Conservation (phyloP, 129 eudicot genomes). For the Apium graveolens region DNA sequence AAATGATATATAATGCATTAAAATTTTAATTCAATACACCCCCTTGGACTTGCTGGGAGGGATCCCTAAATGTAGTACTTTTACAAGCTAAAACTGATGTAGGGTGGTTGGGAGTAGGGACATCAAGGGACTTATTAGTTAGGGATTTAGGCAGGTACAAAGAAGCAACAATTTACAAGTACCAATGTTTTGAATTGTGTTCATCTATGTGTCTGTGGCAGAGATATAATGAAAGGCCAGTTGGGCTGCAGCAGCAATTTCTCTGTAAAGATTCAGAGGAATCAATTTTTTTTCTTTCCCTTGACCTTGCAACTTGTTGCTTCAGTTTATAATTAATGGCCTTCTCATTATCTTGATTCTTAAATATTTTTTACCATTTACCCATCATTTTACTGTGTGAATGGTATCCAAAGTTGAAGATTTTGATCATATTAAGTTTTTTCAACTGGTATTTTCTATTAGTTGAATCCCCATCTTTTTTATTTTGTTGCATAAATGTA, state of each 20-base stretch:
- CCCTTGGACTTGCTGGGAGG: too few species aligned
- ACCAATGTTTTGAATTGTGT: too few species aligned
- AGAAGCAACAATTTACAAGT: too few species aligned
- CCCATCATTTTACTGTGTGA: constrained; percentile 18
- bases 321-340: background rate
- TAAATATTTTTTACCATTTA: background rate
- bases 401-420: constrained; percentile 31
- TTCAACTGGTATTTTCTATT: background rate
- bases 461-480: background rate
- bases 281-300: background rate
- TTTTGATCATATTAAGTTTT: background rate
- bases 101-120: too few species aligned
- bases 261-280: background rate
- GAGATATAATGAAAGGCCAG: background rate
- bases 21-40: too few species aligned
- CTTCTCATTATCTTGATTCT: background rate
- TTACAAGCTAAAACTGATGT: too few species aligned
- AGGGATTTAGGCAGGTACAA: too few species aligned
- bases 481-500: background rate
- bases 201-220: background rate
- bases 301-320: constrained; percentile 22
- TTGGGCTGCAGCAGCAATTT: too few species aligned
- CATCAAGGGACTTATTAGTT: too few species aligned
- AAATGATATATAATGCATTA: too few species aligned
- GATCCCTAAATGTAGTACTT: too few species aligned